Percentiles rank a stretch among this genome's conserved stretches.
These are phyloP conservation scores for Boletus coccyginus DNA, from an alignment of 768 basidiomycete genomes.

Conservation along the genomic window DNA sequence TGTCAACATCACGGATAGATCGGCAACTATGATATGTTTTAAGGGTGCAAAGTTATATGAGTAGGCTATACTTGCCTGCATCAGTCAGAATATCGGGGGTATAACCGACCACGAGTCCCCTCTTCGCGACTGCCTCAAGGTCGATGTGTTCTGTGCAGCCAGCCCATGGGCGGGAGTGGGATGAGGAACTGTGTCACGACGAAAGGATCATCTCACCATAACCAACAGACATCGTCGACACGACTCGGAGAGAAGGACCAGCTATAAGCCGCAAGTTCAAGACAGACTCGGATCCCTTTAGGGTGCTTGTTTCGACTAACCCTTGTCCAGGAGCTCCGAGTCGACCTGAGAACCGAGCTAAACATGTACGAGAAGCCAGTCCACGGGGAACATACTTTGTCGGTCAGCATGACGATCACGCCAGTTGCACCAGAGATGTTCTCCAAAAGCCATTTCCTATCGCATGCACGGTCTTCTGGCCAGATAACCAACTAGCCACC, in stretches of 20 bases:
- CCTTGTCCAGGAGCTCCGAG: slow-evolving; percentile 50
- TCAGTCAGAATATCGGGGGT: slow-evolving; percentile 94
- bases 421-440: slow-evolving; percentile 68
- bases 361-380: background rate
- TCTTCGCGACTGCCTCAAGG: slow-evolving; percentile 52
- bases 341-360: slow-evolving; percentile 51
- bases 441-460: slow-evolving; percentile 69
- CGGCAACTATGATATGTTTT: slow-evolving; percentile 65
- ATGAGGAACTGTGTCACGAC: background rate
- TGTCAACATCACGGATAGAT: slow-evolving; percentile 84
- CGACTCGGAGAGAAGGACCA: slow-evolving; percentile 70
- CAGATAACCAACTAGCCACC: slow-evolving; percentile 44
- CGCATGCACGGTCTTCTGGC: slow-evolving; percentile 54
- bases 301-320: slow-evolving; percentile 21
- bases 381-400: slow-evolving; percentile 50
- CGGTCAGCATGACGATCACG: slow-evolving; percentile 61
- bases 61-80: slow-evolving; percentile 53
- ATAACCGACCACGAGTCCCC: slow-evolving; percentile 75
- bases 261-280: slow-evolving; percentile 41
- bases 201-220: slow-evolving; percentile 50
- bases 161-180: background rate
- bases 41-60: background rate
- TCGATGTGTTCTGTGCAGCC: slow-evolving; percentile 74
- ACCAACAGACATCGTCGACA: slow-evolving; percentile 93
- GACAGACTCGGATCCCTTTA: background rate